Evolutionary conservation across 78 protist genomes (phyloP).

Genomic region (Tieghemostelium lacteum): DNA sequence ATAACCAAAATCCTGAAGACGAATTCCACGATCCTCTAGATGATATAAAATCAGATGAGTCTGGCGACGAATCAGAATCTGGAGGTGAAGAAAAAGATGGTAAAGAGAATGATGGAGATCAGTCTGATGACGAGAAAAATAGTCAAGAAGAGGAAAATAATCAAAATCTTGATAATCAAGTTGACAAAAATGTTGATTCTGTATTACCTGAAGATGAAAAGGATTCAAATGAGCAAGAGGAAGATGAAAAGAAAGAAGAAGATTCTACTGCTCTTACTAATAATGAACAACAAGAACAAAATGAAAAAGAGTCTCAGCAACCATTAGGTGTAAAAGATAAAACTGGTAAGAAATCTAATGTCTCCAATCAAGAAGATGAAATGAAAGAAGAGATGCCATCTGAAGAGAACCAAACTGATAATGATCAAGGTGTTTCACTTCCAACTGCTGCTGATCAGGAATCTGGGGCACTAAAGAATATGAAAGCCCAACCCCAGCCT

Average conservation of each 20-base stretch:
- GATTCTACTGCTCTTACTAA: slow-evolving; percentile 49
- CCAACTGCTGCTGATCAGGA: slow-evolving; percentile 58
- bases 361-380: slow-evolving; percentile 67
- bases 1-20: slow-evolving; percentile 41
- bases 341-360: slow-evolving; percentile 48
- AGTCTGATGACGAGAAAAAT: slow-evolving; percentile 6
- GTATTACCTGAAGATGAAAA: slow-evolving; percentile 30
- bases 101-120: slow-evolving; percentile 41
- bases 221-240: slow-evolving; percentile 50
- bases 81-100: slow-evolving; percentile 30
- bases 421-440: slow-evolving; percentile 50
- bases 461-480: slow-evolving; percentile 27
- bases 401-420: slow-evolving; percentile 80
- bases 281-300: slow-evolving; percentile 59
- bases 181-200: slow-evolving; percentile 35
- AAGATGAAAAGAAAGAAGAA: slow-evolving; percentile 8
- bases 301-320: slow-evolving; percentile 50
- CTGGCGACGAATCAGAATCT: slow-evolving; percentile 16
- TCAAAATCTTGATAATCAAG: slow-evolving; percentile 67
- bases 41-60: slow-evolving; percentile 23
- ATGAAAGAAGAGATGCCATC: slow-evolving; percentile 23
- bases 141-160: slow-evolving; percentile 50
- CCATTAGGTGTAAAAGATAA: slow-evolving; percentile 72
- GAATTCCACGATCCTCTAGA: slow-evolving; percentile 31
- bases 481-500: slow-evolving; percentile 25